A percentile compares a stretch with the other conserved stretches of the same genome.
Evolutionary conservation across 371 early-diverging fungal species (phyloP).

Genomic region (Lichtheimia ramosa): DNA sequence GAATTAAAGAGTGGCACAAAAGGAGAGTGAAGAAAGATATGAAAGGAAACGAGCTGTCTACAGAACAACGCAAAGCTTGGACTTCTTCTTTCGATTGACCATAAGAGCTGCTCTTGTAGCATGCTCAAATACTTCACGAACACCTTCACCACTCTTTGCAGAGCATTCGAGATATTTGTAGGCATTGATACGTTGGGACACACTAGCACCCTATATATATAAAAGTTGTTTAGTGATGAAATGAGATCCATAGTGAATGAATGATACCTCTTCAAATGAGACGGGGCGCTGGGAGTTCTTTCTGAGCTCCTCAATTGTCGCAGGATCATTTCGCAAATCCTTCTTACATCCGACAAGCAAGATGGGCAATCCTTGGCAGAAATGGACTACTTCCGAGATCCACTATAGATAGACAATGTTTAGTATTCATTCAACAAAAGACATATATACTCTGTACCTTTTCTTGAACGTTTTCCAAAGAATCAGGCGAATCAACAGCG

Average conservation of each 20-base stretch:
- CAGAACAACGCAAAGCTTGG: constrained; percentile 25
- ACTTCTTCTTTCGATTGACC: constrained; percentile 42
- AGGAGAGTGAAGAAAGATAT: not conserved
- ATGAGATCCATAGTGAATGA: too few species aligned
- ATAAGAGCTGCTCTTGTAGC: constrained; percentile 61
- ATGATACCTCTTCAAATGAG: constrained; percentile 68
- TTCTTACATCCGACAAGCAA: constrained; percentile 89
- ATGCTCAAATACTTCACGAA: constrained; percentile 76
- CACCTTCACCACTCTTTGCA: constrained; percentile 71
- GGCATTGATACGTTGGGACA: constrained; percentile 72
- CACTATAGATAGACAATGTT: constrained; percentile 55
- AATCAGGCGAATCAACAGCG: constrained; percentile 83
- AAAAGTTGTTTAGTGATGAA: too few species aligned
- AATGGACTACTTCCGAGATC: constrained; percentile 90
- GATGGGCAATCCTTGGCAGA: constrained; percentile 85
- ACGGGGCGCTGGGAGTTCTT: constrained; percentile 81
- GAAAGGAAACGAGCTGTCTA: constrained; percentile 9
- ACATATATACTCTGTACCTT: constrained; percentile 38
- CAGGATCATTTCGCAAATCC: constrained; percentile 85
- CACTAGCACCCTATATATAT: constrained; percentile 60
- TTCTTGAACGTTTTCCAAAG: constrained; percentile 83
- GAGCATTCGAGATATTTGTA: constrained; percentile 79
- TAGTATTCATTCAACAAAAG: too few species aligned
- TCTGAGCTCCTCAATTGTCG: constrained; percentile 72
- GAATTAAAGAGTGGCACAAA: constrained; percentile 2